phyloP scores from a whole-genome alignment of 495 filamentous ascomycete genomes.

The Aspergillus kassunensis region DNA sequence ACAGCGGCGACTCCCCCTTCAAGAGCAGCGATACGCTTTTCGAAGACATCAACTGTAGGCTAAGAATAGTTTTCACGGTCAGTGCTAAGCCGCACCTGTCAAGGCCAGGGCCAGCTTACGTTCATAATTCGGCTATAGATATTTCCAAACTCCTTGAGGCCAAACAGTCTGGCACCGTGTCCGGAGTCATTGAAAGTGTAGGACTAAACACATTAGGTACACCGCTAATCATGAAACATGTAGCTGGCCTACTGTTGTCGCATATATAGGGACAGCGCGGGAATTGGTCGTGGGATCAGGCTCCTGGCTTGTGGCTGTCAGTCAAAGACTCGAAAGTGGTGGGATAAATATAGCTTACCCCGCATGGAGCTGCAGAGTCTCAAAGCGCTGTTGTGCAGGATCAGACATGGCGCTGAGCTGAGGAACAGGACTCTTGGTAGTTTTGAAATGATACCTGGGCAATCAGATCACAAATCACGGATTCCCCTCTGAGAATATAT shows the following conservation, averaged over 20 bases:
- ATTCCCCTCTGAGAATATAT: not conserved
- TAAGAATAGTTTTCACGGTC: constrained; percentile 23
- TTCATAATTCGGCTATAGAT: constrained; percentile 99
- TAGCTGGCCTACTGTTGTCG: constrained; percentile 64
- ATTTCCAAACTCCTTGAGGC: constrained; percentile 97
- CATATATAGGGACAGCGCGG: constrained; percentile 94
- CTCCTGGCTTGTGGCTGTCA: constrained; percentile 58
- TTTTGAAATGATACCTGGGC: too few relatives aligned
- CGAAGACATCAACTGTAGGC: constrained; percentile 97
- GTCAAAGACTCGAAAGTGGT: not conserved
- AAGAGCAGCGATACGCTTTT: constrained; percentile 93
- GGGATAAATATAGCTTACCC: constrained; percentile 55
- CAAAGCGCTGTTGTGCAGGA: constrained; percentile 54
- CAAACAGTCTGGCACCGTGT: constrained; percentile 92
- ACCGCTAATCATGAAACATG: not conserved
- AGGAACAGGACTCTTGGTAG: too few relatives aligned
- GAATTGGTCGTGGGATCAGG: constrained; percentile 84
- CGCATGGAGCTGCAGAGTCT: constrained; percentile 95
- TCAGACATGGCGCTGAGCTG: constrained; percentile 27
- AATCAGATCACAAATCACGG: too few relatives aligned
- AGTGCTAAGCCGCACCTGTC: not conserved
- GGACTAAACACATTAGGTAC: constrained; percentile 50
- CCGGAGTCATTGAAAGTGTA: constrained; percentile 95
- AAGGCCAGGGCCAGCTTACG: constrained; percentile 30
- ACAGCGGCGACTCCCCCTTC: constrained; percentile 92